Base-by-base conservation (phyloP, 106 monocot genomes). In the Iris macrosiphon region DNA sequence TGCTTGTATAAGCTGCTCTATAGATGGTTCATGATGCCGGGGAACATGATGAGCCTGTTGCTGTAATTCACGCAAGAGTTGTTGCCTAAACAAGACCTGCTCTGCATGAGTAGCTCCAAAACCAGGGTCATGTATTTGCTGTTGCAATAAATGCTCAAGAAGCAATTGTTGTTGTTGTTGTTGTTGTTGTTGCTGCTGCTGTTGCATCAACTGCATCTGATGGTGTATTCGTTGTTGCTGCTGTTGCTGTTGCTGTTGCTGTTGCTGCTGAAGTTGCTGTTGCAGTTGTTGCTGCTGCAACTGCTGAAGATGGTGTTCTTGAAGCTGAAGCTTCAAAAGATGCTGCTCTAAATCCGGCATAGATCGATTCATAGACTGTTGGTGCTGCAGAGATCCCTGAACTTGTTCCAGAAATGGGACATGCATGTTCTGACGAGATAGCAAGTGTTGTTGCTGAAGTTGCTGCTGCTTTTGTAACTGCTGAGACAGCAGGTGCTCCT, bases 1-100 rank as follows among this genome's bases (percentile, higher is more conserved):
- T 51, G 77, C 77, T 65, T 74, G 80, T 25, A 96, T 63, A 60
- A 92, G 75, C 45, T 98, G 86, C 31, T 91, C 98, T 2, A 91
- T 37, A 42, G 78, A 63, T 33, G 72, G 86, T 42, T 87, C 86
- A 50, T 68, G 71, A 33, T 74, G 70, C 42, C 61, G 47, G 32
- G 48, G 60, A 6, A 65, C 26, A 51, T 83, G 68, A 11, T 67
- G 86, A 59, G 85, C 31, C 35, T 76, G 82, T 73, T 66, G 42
- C 39, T 82, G 79, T 25, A 71, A 49, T 14, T 83, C 82, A 48
- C 73, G 64, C 34, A 77, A 68, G 37, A 79, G 60, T 0, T 55
- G 79, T 49, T 83, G 74, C 23, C 79, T 71, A 57, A 64, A 49
- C 27, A 80, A 56, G n/a, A 64, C 41, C 53, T 83, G 62, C 6